Base-by-base conservation (phyloP, 306 rosid species). In the Citrullus colocynthis region DNA sequence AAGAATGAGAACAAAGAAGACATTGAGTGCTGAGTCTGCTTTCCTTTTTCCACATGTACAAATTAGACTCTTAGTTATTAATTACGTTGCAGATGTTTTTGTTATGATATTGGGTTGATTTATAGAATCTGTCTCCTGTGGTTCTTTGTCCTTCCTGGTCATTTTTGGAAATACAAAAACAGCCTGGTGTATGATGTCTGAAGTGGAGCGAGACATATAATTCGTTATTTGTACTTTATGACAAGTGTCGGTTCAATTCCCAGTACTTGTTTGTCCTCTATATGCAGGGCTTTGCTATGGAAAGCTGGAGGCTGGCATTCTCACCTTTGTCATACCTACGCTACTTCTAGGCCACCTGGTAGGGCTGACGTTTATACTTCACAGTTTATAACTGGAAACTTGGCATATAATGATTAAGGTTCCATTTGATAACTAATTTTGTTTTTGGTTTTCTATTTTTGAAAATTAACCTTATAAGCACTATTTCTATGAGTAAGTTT, bases 321-420 rank as follows among this genome's bases (percentile, higher is more conserved):
- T 94, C 72, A 92, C 93, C 3, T 86, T 92, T 80, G 82, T 89
- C 42, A 90, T 92, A 63, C 98, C 98, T 16, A 65, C 70, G 8
- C 28, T 89, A 72, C 96, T 92, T 81, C 96, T 94, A 16, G 97
- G 98, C 11, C 97, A 94, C 84, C 82, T 94, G 96, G 97, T 94
- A 90, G 51, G 20, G 10, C 39, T 60, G 42, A 28, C 0, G 18
- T 13, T 62, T 16, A 1, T 6, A 10, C 36, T 17, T 62, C 41
- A 9, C 49, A 37, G 45, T 65, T 37, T n/a, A 18, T 30, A 30
- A 62, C 7, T 28, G n/a, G 41, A 9, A 65, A 36, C 72, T 16
- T 34, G 24, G n/a, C 13, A 18, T n/a, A 18, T 41, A 15, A 66
- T 65, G 9, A 20, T 41, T n/a, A 18, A 42, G 4, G 5, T 48